These are phyloP conservation scores for Wickerhamomyces alni DNA, from an alignment of 805 yeast species.

Conservation along the genomic window DNA sequence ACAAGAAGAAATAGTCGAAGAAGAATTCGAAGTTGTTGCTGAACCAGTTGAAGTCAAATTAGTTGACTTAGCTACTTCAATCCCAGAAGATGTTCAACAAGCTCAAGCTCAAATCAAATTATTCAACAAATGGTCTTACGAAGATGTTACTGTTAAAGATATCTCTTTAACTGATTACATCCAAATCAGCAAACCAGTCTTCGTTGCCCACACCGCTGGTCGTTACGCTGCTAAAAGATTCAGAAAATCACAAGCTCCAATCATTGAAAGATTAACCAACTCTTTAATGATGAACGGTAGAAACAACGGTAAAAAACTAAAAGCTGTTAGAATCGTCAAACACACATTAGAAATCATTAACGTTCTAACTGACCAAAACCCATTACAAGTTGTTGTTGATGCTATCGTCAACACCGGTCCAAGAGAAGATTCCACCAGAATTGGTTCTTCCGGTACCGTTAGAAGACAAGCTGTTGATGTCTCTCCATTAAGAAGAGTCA, in stretches of 20 bases:
- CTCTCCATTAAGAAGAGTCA: constrained; percentile 99
- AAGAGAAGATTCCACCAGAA: constrained; percentile 99
- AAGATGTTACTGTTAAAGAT: constrained; percentile 96
- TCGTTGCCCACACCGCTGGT: constrained; percentile 99
- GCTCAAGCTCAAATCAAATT: constrained; percentile 95
- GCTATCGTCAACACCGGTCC: constrained; percentile 99
- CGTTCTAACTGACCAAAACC: constrained; percentile 98
- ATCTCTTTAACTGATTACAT: constrained; percentile 97
- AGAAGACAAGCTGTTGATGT: constrained; percentile 99
- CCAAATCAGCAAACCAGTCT: constrained; percentile 96
- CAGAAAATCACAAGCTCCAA: constrained; percentile 99
- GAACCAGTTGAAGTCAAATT: constrained; percentile 77
- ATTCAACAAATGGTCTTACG: constrained; percentile 99
- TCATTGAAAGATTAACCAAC: constrained; percentile 98
- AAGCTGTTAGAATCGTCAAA: constrained; percentile 99
- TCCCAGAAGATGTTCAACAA: constrained; percentile 94
- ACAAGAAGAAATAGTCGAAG: constrained; percentile 45
- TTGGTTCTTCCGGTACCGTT: constrained; percentile 99
- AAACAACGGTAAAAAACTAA: constrained; percentile 99
- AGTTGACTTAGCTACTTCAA: constrained; percentile 87
- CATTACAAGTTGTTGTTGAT: constrained; percentile 97
- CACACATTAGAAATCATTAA: constrained; percentile 97
- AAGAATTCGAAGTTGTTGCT: constrained; percentile 66
- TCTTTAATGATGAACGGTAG: constrained; percentile 99
- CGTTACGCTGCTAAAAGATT: constrained; percentile 99